phyloP scores from a whole-genome alignment of 225 moss, liverwort and hornwort genomes.

The Physcomitrium patens region DNA sequence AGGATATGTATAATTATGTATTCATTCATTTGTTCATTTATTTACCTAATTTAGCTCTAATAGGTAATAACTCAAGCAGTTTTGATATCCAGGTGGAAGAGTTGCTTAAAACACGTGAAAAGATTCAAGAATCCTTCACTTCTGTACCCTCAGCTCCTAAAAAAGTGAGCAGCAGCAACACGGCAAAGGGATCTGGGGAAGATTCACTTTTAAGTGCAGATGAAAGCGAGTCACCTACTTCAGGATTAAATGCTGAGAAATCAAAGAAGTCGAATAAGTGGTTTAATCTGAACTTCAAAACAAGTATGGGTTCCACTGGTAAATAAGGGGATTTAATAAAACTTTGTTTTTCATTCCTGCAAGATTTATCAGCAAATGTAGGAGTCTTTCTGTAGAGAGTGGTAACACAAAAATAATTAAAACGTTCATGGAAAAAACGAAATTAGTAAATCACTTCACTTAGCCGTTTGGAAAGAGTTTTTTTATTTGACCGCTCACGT shows the following conservation, averaged over 20 bases:
- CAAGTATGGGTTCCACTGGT: conserved; percentile 20
- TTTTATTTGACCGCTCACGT: conserved; percentile 25
- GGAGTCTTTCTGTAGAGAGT: conserved; percentile 20
- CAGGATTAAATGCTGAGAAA: conserved; percentile 44
- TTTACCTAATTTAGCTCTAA: no score
- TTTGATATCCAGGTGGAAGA: conserved; percentile 54
- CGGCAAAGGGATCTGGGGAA: conserved; percentile 51
- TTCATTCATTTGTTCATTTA: no score
- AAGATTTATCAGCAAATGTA: neutral
- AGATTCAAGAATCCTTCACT: conserved; percentile 60
- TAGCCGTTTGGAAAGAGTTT: conserved; percentile 23
- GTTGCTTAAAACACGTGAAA: conserved; percentile 58
- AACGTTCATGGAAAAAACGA: conserved; percentile 1
- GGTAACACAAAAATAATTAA: conserved; percentile 22
- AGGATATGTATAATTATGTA: no score
- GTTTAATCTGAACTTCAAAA: conserved; percentile 55
- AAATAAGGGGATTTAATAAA: conserved; percentile 6
- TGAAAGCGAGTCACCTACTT: conserved; percentile 39
- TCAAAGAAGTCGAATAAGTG: conserved; percentile 55
- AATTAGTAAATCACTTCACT: conserved; percentile 10
- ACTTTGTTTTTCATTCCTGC: conserved; percentile 11
- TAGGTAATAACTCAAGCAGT: neutral
- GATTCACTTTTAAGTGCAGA: conserved; percentile 40
- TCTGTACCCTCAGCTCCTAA: conserved; percentile 40
- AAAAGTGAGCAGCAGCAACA: conserved; percentile 58